phyloP scores from a whole-genome alignment of 2,329 filamentous ascomycete species.

The Alternaria longipes region DNA sequence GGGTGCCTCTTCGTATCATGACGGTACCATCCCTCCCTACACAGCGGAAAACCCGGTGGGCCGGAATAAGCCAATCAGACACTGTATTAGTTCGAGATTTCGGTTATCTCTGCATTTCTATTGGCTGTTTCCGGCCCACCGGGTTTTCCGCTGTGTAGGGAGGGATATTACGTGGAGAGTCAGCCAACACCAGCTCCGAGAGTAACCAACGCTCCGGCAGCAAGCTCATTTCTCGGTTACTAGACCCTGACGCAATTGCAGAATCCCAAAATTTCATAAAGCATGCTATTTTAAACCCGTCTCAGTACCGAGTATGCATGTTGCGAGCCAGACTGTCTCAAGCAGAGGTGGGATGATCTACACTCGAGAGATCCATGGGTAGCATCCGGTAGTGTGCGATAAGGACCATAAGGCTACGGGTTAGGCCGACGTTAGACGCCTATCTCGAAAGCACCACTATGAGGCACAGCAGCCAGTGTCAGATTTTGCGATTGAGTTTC shows the following conservation, averaged over 20 bases:
- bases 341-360: background rate
- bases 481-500: constrained; percentile 4
- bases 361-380: background rate
- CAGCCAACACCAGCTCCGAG: background rate
- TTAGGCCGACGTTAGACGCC: constrained; percentile 5
- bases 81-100: too few relatives aligned
- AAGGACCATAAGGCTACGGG: background rate
- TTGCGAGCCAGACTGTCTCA: background rate
- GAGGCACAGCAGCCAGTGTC: constrained; percentile 5
- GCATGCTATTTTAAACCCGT: constrained; percentile 4
- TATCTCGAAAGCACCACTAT: constrained; percentile 15
- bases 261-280: background rate
- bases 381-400: constrained; percentile 1
- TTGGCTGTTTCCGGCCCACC: too few relatives aligned
- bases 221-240: background rate
- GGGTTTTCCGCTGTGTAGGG: too few relatives aligned
- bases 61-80: too few relatives aligned
- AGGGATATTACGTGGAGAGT: too few relatives aligned
- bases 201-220: background rate
- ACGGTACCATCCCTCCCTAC: too few relatives aligned
- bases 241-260: constrained; percentile 5
- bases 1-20: background rate
- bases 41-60: too few relatives aligned
- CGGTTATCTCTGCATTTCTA: too few relatives aligned
- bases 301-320: background rate